Conservation (phyloP, 805 yeast genomes). For the Clavispora santaluciae region DNA sequence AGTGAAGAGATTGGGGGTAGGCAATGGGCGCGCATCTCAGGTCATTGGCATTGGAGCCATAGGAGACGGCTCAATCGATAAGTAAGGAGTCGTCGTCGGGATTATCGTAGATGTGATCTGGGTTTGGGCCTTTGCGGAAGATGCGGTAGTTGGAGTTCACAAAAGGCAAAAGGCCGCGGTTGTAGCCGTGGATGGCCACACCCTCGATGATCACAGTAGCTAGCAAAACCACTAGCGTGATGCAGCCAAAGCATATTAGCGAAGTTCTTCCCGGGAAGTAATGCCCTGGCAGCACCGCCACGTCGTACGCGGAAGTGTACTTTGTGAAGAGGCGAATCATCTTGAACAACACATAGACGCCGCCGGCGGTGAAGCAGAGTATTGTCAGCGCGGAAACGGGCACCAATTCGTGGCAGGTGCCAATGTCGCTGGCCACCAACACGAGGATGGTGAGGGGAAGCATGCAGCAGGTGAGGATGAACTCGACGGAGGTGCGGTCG, state of each 20-base stretch:
- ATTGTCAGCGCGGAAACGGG: constrained; percentile 24
- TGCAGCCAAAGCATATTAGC: constrained; percentile 39
- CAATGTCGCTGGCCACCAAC: constrained; percentile 32
- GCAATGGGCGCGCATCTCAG: no score
- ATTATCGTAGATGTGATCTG: background rate
- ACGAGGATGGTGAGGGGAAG: constrained; percentile 40
- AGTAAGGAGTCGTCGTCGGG: constrained; percentile 3
- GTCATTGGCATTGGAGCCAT: no score
- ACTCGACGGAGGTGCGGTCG: constrained; percentile 34
- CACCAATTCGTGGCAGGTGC: constrained; percentile 30
- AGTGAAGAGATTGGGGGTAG: no score
- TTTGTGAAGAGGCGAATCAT: constrained; percentile 41
- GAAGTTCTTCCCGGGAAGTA: constrained; percentile 44
- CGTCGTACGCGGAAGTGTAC: constrained; percentile 30
- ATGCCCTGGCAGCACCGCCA: constrained; percentile 25
- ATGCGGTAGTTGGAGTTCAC: constrained; percentile 14
- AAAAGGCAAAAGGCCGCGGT: constrained; percentile 16
- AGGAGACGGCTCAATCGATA: constrained; percentile 2
- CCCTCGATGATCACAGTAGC: constrained; percentile 25
- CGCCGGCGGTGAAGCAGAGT: constrained; percentile 31
- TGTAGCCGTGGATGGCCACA: constrained; percentile 10
- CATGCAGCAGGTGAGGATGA: constrained; percentile 42
- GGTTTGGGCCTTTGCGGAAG: background rate
- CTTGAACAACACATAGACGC: constrained; percentile 45
- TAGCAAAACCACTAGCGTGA: constrained; percentile 36